Percentiles rank a stretch among this genome's conserved stretches.
Conservation (phyloP, 441 rosid genomes). For the Eruca vesicaria region DNA sequence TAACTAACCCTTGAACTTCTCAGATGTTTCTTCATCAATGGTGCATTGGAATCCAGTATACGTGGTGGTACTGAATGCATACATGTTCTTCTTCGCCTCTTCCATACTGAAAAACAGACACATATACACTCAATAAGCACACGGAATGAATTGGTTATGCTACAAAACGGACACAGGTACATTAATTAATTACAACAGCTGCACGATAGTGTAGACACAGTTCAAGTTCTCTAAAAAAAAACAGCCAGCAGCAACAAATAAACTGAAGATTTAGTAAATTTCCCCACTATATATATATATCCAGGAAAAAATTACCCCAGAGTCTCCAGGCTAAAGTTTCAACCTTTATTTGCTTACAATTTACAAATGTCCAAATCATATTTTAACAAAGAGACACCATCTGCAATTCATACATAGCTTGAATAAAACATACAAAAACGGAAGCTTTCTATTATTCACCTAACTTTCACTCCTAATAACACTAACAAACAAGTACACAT, state of each 20-base stretch:
- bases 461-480: neutral
- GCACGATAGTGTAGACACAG: neutral
- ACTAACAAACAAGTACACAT: neutral
- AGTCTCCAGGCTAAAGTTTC: neutral
- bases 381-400: neutral
- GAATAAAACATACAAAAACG: neutral
- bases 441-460: neutral
- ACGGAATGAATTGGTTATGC: slow-evolving; percentile 18
- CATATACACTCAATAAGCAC: neutral
- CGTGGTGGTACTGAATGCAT: slow-evolving; percentile 90
- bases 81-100: slow-evolving; percentile 97
- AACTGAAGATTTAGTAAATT: neutral
- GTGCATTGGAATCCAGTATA: slow-evolving; percentile 98
- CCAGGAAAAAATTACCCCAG: neutral
- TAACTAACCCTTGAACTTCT: slow-evolving; percentile 91
- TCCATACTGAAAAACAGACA: slow-evolving; percentile 64
- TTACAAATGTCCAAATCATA: neutral
- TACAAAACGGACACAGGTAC: slow-evolving; percentile 16
- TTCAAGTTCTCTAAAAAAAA: neutral
- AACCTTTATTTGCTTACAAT: neutral
- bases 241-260: neutral
- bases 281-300: too few relatives aligned
- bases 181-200: neutral
- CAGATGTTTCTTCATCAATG: slow-evolving; percentile 87
- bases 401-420: neutral